Conservation (phyloP, 805 yeast species). For the Blastobotrys chiropterorum region DNA sequence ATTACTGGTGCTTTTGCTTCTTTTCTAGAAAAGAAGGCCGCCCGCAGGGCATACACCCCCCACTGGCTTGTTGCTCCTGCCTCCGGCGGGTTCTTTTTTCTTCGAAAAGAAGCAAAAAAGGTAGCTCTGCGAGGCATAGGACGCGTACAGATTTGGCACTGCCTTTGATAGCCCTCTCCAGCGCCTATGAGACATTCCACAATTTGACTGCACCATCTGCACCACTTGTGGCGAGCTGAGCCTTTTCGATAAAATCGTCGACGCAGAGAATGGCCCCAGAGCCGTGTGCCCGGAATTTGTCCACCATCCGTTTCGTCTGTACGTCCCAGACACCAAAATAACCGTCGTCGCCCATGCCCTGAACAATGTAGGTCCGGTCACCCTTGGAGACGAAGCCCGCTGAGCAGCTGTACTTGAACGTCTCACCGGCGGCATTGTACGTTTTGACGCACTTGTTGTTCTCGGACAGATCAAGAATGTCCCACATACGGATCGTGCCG, state of each 20-base stretch:
- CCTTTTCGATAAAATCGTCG: background rate
- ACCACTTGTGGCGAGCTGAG: background rate
- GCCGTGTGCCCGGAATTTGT: constrained; percentile 16
- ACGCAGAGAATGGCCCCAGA: background rate
- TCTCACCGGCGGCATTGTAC: constrained; percentile 30
- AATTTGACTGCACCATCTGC: background rate
- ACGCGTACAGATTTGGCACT: no score
- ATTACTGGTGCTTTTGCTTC: no score
- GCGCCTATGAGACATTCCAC: background rate
- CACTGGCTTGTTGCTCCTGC: no score
- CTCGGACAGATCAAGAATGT: constrained; percentile 45
- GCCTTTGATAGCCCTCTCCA: no score
- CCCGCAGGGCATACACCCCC: no score
- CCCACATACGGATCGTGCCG: constrained; percentile 78
- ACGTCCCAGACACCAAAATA: constrained; percentile 57
- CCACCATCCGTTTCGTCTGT: constrained; percentile 48
- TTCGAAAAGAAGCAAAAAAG: no score
- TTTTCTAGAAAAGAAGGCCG: no score
- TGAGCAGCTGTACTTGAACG: constrained; percentile 47
- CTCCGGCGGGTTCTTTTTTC: no score
- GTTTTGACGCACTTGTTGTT: constrained; percentile 76
- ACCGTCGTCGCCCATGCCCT: constrained; percentile 57
- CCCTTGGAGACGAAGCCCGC: constrained; percentile 42
- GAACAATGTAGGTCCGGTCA: constrained; percentile 30
- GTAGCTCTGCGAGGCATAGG: no score